Evolutionary conservation across 352 stramenopile species (phyloP).

Genomic region (Phytopythium sindhum): DNA sequence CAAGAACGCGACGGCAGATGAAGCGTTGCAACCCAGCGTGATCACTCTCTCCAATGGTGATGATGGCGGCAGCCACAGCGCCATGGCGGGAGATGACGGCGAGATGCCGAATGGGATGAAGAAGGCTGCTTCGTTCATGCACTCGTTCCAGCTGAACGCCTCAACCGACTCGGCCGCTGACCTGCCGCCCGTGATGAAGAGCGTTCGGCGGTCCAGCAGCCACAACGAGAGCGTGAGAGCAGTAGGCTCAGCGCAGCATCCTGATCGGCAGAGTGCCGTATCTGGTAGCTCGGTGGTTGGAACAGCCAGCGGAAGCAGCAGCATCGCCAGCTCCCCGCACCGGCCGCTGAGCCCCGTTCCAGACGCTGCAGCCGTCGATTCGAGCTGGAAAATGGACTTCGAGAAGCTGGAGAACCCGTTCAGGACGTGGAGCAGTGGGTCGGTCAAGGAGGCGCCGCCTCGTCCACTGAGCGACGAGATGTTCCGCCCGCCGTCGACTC

Average conservation of each 20-base stretch:
- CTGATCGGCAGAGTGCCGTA: background rate
- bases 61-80: background rate
- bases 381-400: slow-evolving; percentile 61
- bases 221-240: slow-evolving; percentile 36
- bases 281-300: background rate
- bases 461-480: slow-evolving; percentile 46
- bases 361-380: background rate
- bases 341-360: slow-evolving; percentile 19
- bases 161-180: slow-evolving; percentile 26
- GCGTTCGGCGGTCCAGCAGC: slow-evolving; percentile 54
- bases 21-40: background rate
- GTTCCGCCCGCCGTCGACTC: slow-evolving; percentile 38
- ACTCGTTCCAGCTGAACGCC: slow-evolving; percentile 24
- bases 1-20: background rate
- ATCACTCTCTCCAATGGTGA: background rate
- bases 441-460: slow-evolving; percentile 34
- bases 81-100: background rate
- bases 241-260: background rate
- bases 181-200: slow-evolving; percentile 44
- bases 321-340: slow-evolving; percentile 14
- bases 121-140: slow-evolving; percentile 30
- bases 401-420: slow-evolving; percentile 69
- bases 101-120: background rate
- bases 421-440: slow-evolving; percentile 64
- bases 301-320: background rate